phyloP scores from a whole-genome alignment of 2,329 filamentous ascomycete species.

The Neonectria sp. region DNA sequence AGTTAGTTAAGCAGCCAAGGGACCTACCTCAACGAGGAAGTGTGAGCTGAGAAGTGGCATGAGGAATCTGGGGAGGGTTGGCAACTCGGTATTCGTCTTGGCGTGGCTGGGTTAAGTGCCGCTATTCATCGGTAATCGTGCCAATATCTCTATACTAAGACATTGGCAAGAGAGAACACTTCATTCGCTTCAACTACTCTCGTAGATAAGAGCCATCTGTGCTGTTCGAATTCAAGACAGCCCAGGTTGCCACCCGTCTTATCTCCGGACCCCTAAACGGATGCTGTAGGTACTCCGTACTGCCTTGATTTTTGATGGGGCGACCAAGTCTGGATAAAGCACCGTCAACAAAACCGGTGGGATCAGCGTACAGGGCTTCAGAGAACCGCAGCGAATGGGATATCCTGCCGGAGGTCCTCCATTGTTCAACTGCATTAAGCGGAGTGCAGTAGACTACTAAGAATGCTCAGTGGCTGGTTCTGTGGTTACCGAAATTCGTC shows the following conservation, averaged over 20 bases:
- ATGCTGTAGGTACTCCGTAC: not conserved
- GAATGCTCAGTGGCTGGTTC: conserved; percentile 3
- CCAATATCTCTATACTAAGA: not conserved
- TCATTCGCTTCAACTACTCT: not conserved
- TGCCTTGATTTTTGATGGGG: not conserved
- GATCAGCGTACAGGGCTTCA: not conserved
- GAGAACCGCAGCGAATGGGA: not conserved
- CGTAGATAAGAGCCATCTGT: not conserved
- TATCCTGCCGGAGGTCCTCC: not conserved
- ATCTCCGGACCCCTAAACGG: not conserved
- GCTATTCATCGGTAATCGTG: not conserved
- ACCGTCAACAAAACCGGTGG: not conserved
- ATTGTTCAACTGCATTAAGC: not conserved
- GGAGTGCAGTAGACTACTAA: not conserved
- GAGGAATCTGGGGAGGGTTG: not conserved
- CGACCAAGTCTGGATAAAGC: not conserved
- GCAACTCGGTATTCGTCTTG: too few relatives aligned
- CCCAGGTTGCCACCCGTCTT: not conserved
- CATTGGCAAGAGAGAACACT: not conserved
- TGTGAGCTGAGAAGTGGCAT: too few relatives aligned
- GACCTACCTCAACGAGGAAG: too few relatives aligned
- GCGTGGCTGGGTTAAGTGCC: too few relatives aligned
- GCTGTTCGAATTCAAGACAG: not conserved
- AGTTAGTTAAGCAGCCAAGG: not conserved
- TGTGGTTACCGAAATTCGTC: conserved; percentile 6